Evolutionary conservation across 2,329 filamentous ascomycete species (phyloP).

Genomic region (Microdochium nivale): DNA sequence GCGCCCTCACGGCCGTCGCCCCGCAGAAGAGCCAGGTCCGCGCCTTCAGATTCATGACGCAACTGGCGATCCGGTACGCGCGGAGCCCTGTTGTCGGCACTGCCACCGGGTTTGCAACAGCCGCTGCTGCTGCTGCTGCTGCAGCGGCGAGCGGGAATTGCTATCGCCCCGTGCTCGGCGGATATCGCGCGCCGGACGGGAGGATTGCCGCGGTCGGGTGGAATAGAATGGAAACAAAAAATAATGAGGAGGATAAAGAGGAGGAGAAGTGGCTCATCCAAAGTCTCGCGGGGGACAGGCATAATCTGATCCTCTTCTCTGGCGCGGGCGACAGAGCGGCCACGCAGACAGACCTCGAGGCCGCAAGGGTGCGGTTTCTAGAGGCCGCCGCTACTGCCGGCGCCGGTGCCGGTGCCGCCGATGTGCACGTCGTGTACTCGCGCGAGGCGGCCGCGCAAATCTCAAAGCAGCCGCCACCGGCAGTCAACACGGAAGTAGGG

Average conservation of each 20-base stretch:
- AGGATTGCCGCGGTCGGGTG: neutral
- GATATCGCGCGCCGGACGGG: neutral
- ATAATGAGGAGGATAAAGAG: conserved; percentile 2
- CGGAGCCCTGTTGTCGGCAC: conserved; percentile 21
- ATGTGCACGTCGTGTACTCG: conserved; percentile 10
- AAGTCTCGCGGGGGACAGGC: conserved; percentile 9
- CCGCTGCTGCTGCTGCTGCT: no score
- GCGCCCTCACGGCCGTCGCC: conserved; percentile 15
- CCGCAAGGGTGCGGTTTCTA: conserved; percentile 9
- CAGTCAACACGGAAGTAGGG: no score
- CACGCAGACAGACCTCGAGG: conserved; percentile 8
- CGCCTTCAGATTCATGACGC: conserved; percentile 28
- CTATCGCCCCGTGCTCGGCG: neutral
- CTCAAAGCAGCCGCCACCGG: conserved; percentile 3
- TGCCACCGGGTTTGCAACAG: conserved; percentile 10
- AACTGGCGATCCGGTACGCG: conserved; percentile 30
- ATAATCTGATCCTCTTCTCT: conserved; percentile 18
- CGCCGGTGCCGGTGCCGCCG: conserved; percentile 3
- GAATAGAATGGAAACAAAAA: no score
- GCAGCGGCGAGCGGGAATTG: neutral
- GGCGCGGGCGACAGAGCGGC: conserved; percentile 7
- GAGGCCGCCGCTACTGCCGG: neutral
- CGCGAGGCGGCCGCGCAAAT: neutral
- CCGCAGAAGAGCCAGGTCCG: conserved; percentile 10
- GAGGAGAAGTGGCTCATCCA: conserved; percentile 13